Evolutionary conservation across 2,329 filamentous ascomycete genomes (phyloP).

Genomic region (Fusarium sp.): DNA sequence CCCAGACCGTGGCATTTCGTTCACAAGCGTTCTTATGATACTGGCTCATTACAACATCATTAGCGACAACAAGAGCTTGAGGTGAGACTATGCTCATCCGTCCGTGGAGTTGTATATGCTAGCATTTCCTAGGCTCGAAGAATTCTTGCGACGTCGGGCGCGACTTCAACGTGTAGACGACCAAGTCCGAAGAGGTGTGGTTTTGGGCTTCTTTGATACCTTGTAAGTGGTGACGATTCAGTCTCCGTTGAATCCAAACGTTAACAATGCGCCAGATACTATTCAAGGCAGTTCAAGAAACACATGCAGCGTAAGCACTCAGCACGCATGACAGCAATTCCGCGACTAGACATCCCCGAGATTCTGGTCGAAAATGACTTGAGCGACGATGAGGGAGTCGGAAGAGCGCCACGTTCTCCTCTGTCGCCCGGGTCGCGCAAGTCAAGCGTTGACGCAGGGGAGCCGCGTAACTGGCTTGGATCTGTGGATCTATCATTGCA

Average conservation of each 20-base stretch:
- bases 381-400: conserved; percentile 52
- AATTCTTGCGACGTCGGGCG: conserved; percentile 91
- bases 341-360: conserved; percentile 86
- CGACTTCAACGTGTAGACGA: conserved; percentile 95
- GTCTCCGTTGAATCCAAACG: background rate
- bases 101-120: conserved; percentile 21
- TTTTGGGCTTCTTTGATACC: conserved; percentile 96
- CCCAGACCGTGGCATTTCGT: conserved; percentile 88
- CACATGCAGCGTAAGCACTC: conserved; percentile 78
- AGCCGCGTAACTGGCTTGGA: conserved; percentile 58
- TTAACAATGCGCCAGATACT: conserved; percentile 67
- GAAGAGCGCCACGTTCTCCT: conserved; percentile 39
- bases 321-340: conserved; percentile 81
- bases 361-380: conserved; percentile 89
- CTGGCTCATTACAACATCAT: conserved; percentile 99
- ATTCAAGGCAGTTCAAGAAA: conserved; percentile 84
- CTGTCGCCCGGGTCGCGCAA: conserved; percentile 35
- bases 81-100: conserved; percentile 59
- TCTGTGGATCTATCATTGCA: conserved; percentile 57
- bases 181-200: conserved; percentile 88
- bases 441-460: conserved; percentile 47
- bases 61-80: conserved; percentile 94
- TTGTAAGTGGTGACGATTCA: conserved; percentile 63
- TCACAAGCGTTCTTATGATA: conserved; percentile 93
- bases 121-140: conserved; percentile 76